Evolutionary conservation across 2,329 filamentous ascomycete genomes (phyloP).

Genomic region (Alternaria sp.): DNA sequence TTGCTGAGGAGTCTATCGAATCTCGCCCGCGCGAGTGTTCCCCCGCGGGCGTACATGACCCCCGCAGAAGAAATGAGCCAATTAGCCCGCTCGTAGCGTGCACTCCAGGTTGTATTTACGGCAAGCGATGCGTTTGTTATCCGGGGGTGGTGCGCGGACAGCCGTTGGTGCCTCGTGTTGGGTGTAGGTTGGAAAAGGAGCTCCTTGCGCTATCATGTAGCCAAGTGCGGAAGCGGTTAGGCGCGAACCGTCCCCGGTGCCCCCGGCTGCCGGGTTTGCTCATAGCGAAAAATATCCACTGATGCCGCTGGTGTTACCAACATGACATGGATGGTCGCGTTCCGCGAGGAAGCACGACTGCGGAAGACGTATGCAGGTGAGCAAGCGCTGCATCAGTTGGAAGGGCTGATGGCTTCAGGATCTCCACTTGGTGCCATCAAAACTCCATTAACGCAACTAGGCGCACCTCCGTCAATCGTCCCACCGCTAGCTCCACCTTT

Average conservation of each 20-base stretch:
- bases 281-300: neutral
- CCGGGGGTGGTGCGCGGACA: constrained; percentile 8
- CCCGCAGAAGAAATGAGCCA: constrained; percentile 10
- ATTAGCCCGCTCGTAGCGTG: neutral
- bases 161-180: constrained; percentile 7
- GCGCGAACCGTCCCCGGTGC: neutral
- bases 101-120: neutral
- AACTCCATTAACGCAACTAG: constrained; percentile 21
- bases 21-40: constrained; percentile 3
- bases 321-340: constrained; percentile 7
- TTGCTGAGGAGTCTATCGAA: constrained; percentile 1
- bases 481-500: constrained; percentile 14
- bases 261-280: constrained; percentile 5
- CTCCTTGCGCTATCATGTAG: constrained; percentile 2
- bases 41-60: constrained; percentile 2
- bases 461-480: constrained; percentile 15
- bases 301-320: constrained; percentile 6
- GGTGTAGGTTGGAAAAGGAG: constrained; percentile 1
- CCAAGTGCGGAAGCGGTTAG: neutral
- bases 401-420: constrained; percentile 3
- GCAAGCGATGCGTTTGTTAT: constrained; percentile 17
- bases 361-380: constrained; percentile 16
- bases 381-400: constrained; percentile 8
- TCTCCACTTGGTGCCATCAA: constrained; percentile 18
- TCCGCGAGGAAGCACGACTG: constrained; percentile 7